Base-by-base conservation (phyloP, 176 grass and related monocot genomes). In the Eleusine indica region DNA sequence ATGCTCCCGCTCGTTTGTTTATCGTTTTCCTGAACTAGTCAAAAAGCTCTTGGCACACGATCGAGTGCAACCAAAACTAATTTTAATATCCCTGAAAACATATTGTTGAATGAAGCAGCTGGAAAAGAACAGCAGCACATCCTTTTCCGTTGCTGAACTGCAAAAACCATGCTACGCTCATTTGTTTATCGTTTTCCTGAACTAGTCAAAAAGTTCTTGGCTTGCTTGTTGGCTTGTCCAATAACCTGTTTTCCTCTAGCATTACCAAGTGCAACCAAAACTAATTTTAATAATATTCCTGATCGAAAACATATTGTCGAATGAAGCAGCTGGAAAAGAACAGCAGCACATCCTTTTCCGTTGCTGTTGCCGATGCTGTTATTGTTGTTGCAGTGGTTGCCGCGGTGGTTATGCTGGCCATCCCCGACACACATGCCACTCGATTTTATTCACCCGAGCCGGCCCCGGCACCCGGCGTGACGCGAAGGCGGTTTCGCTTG, bases 391-490 rank as follows among this genome's bases (percentile, higher is more conserved):
- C 52, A 18, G 77, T 84, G 48, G 78, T 43, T 81, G 70, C 82
- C 14, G 70, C 58, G 77, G 86, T 80, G 83, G 79, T 89, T 86
- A 86, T 68, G 79, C 60, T 68, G 83, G 88, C 49, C 60, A 87
- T 77, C 63, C 77, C 72, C 75, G 68, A 78, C 78, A 84, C 53
- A 51, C 13, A 30, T 16, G 3, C 56, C 56, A 12, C n/a, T 63
- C 60, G 22, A 63, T 58, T 82, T 87, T 25, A 25, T 25, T 81
- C 25, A 67, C 74, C 56, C 71, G 57, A 9, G 15, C 13, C 68
- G 28, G 41, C 39, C 61, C 64, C 51, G 15, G 51, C 51, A 3
- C 51, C 51, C 64, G 43, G 70, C 70, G 81, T 83, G 78, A 86
- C 49, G 85, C 71, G 46, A 9, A 43, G 51, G 89, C 69, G 17